These are phyloP conservation scores for Auxenochlorella protothecoides DNA, from an alignment of 139 green algal genomes.

Conservation along the genomic window DNA sequence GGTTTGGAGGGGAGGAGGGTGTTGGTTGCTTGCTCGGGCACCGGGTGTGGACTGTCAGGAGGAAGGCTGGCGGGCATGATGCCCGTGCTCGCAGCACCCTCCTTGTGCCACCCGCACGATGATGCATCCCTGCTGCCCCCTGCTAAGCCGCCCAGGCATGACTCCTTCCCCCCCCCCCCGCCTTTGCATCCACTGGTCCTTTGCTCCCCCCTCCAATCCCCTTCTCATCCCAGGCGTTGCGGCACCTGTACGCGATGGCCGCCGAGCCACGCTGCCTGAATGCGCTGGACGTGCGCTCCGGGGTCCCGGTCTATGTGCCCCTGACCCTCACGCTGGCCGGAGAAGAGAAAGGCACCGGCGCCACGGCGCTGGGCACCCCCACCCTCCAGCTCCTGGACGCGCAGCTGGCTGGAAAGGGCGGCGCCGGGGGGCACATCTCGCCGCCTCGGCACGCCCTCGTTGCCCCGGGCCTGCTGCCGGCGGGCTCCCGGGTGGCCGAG, in stretches of 20 bases:
- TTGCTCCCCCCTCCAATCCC: background rate
- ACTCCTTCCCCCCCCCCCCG: too few relatives aligned
- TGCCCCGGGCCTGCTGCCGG: too few relatives aligned
- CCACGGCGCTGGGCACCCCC: background rate
- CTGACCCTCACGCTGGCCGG: conserved; percentile 34
- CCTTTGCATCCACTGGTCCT: background rate
- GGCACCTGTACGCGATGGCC: conserved; percentile 91
- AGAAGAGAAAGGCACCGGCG: too few relatives aligned
- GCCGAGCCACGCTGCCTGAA: conserved; percentile 59
- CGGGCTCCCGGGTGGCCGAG: too few relatives aligned
- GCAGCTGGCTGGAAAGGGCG: background rate
- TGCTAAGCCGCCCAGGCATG: background rate
- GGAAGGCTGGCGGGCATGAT: too few relatives aligned
- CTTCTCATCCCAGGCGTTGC: conserved; percentile 58
- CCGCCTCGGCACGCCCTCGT: too few relatives aligned
- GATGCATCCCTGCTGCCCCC: background rate
- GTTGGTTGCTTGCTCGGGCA: background rate
- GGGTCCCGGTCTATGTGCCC: conserved; percentile 58
- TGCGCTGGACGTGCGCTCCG: conserved; percentile 70
- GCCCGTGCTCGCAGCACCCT: too few relatives aligned
- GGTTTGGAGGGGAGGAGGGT: background rate
- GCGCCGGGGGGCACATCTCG: too few relatives aligned
- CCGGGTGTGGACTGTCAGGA: too few relatives aligned
- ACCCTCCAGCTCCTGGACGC: background rate
- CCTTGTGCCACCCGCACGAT: too few relatives aligned